A percentile compares a stretch with the other conserved stretches of the same genome.
Conservation (phyloP, 2,329 filamentous ascomycete species). For the Fusarium sp. region DNA sequence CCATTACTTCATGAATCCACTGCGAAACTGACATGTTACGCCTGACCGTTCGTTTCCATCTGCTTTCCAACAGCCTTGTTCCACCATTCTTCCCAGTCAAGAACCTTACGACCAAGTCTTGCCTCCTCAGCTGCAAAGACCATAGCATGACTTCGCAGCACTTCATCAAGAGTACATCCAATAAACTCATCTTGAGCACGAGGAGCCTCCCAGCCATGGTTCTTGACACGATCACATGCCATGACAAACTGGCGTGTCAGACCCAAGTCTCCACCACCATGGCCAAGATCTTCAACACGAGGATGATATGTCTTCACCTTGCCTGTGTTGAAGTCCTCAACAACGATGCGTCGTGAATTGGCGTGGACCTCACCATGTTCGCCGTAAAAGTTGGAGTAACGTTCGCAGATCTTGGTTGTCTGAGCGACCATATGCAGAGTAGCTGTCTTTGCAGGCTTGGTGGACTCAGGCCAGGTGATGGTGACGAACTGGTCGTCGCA, state of each 20-base stretch:
- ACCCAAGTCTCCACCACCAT: conserved; percentile 60
- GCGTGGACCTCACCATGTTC: conserved; percentile 87
- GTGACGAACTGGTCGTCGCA: conserved; percentile 93
- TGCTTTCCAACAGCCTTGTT: conserved; percentile 48
- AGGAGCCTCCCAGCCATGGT: conserved; percentile 71
- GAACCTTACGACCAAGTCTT: conserved; percentile 72
- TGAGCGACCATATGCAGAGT: conserved; percentile 95
- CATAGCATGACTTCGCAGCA: conserved; percentile 88
- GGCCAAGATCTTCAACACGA: conserved; percentile 52
- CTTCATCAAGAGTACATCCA: conserved; percentile 87
- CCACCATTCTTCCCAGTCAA: conserved; percentile 87
- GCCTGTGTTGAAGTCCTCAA: conserved; percentile 68
- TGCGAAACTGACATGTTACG: neutral
- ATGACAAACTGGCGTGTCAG: conserved; percentile 84
- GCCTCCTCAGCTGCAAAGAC: conserved; percentile 96
- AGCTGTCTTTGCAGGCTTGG: conserved; percentile 80
- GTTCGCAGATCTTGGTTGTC: conserved; percentile 86
- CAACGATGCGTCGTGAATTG: conserved; percentile 80
- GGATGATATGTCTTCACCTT: conserved; percentile 48
- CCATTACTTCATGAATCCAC: neutral
- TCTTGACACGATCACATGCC: conserved; percentile 84
- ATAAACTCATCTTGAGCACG: conserved; percentile 81
- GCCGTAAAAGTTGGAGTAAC: conserved; percentile 88
- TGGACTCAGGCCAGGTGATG: conserved; percentile 82
- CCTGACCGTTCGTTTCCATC: conserved; percentile 4